Percentiles rank a stretch among this genome's conserved stretches.
phyloP scores from a whole-genome alignment of 73 alveolate species.

The Durusdinium trenchii region DNA sequence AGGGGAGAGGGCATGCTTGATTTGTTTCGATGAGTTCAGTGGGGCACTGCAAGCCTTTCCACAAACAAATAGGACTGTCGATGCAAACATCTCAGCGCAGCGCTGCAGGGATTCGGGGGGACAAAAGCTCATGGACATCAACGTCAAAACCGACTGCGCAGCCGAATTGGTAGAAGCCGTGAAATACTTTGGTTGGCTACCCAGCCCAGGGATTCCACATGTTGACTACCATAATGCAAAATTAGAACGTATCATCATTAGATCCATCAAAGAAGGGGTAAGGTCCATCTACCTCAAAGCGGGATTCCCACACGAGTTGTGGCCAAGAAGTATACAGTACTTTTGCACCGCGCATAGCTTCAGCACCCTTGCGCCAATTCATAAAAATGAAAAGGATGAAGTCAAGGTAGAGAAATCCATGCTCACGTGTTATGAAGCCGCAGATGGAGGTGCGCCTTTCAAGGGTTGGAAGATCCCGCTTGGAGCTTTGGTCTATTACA shows the following conservation, averaged over 20 bases:
- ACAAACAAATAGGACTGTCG: neutral
- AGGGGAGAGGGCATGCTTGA: constrained; percentile 13
- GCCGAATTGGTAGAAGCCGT: neutral
- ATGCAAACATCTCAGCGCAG: neutral
- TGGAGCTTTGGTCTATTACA: constrained; percentile 46
- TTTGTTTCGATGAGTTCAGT: constrained; percentile 8
- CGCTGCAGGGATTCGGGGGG: neutral
- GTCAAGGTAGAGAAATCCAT: neutral
- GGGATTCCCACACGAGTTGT: constrained; percentile 36
- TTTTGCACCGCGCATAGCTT: constrained; percentile 35
- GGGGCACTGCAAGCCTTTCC: neutral
- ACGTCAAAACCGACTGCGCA: neutral
- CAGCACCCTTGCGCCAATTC: constrained; percentile 7
- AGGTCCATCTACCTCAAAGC: constrained; percentile 26
- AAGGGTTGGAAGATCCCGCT: constrained; percentile 12
- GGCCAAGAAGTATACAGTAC: constrained; percentile 44
- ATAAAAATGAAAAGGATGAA: neutral
- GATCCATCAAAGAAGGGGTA: constrained; percentile 26
- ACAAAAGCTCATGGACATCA: neutral
- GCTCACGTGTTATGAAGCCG: constrained; percentile 28
- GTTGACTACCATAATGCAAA: constrained; percentile 27
- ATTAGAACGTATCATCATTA: neutral
- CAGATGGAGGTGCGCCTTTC: constrained; percentile 27
- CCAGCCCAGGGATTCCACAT: constrained; percentile 29
- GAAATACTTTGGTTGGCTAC: neutral